Percentiles rank a stretch among this genome's conserved stretches.
phyloP scores from a whole-genome alignment of 2,329 filamentous ascomycete genomes.

The Monilinia vaccinii-corymbosi region DNA sequence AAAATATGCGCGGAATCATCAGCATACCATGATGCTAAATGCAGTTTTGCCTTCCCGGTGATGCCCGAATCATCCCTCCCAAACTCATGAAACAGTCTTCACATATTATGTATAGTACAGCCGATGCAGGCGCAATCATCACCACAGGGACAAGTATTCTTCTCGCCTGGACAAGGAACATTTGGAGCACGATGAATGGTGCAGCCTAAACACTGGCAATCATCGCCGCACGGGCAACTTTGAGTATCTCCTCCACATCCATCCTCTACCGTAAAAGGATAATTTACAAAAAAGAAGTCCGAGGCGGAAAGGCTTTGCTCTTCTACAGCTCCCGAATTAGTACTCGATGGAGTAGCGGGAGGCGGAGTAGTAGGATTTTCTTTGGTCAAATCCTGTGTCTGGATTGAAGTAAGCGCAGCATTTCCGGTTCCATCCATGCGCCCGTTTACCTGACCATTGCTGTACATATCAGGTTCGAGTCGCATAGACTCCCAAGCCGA shows the following conservation, averaged over 20 bases:
- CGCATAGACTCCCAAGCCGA: conserved; percentile 33
- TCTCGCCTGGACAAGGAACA: conserved; percentile 32
- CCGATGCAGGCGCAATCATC: conserved; percentile 50
- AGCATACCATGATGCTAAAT: background rate
- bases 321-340: conserved; percentile 30
- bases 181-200: conserved; percentile 38
- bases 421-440: conserved; percentile 3
- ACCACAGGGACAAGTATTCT: conserved; percentile 45
- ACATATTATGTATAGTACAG: conserved; percentile 40
- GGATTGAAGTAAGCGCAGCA: conserved; percentile 5
- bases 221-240: conserved; percentile 49
- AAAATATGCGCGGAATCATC: background rate
- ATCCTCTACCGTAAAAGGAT: conserved; percentile 37
- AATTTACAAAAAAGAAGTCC: conserved; percentile 52
- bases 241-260: conserved; percentile 40
- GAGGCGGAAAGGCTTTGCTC: conserved; percentile 39
- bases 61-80: background rate
- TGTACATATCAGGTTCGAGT: conserved; percentile 18
- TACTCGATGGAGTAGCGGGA: conserved; percentile 24
- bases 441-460: conserved; percentile 14
- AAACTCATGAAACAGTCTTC: background rate
- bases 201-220: conserved; percentile 50
- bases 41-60: background rate
- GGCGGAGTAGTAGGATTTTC: conserved; percentile 20
- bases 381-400: background rate